These are phyloP conservation scores for Neonectria ditissima DNA, from an alignment of 2,329 filamentous ascomycete genomes.

Conservation along the genomic window DNA sequence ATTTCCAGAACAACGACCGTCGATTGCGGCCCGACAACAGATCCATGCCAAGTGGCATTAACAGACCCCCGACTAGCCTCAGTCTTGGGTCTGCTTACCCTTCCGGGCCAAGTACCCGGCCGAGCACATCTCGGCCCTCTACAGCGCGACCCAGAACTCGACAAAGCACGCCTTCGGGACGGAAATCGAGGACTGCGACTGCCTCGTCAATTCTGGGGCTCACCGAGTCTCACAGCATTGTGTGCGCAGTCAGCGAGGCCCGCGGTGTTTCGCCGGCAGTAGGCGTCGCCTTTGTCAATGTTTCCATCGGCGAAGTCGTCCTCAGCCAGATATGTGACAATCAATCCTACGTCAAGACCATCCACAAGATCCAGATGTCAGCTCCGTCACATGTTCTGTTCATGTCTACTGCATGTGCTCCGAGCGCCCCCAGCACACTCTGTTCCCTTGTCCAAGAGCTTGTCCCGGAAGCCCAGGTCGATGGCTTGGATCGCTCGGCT, in stretches of 20 bases:
- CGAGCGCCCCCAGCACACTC: conserved; percentile 78
- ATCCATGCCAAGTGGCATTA: conserved; percentile 11
- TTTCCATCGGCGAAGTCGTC: conserved; percentile 84
- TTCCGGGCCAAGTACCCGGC: conserved; percentile 31
- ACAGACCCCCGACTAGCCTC: conserved; percentile 22
- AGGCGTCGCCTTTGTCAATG: conserved; percentile 87
- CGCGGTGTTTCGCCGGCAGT: conserved; percentile 88
- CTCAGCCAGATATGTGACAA: conserved; percentile 94
- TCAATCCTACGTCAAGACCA: conserved; percentile 88
- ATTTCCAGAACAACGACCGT: conserved; percentile 36
- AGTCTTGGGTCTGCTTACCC: conserved; percentile 24
- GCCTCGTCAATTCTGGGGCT: conserved; percentile 56
- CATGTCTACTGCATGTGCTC: conserved; percentile 73
- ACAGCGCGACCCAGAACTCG: conserved; percentile 41
- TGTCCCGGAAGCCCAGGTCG: conserved; percentile 47
- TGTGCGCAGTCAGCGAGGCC: conserved; percentile 91
- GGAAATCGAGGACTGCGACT: conserved; percentile 57
- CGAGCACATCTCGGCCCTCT: conserved; percentile 35
- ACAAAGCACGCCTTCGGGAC: conserved; percentile 57
- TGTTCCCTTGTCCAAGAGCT: conserved; percentile 77
- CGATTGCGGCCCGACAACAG: background rate
- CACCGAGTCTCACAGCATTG: conserved; percentile 73
- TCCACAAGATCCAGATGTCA: conserved; percentile 87
- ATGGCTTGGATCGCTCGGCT: conserved; percentile 77
- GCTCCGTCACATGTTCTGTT: conserved; percentile 85